Conservation (phyloP, 495 filamentous ascomycete genomes). For the Bathelium albidoporum region DNA sequence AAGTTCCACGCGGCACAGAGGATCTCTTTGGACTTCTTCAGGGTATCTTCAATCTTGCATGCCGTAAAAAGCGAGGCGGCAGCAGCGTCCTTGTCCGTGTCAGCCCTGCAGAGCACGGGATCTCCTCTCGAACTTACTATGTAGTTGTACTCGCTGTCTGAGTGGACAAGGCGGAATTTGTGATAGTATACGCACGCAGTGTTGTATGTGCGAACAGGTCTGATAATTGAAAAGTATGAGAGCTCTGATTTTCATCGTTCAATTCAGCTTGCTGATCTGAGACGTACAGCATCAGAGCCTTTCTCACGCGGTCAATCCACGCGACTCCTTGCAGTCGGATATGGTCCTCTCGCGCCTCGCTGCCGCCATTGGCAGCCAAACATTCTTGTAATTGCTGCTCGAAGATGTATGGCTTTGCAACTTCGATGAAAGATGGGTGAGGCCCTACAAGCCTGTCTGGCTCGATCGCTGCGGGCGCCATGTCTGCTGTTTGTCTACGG, state of each 20-base stretch:
- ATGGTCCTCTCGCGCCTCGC: slow-evolving; percentile 54
- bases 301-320: slow-evolving; percentile 71
- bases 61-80: slow-evolving; percentile 80
- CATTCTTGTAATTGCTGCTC: slow-evolving; percentile 51
- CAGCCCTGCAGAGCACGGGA: slow-evolving; percentile 11
- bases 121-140: slow-evolving; percentile 7
- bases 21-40: slow-evolving; percentile 93
- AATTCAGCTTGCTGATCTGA: slow-evolving; percentile 2
- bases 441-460: slow-evolving; percentile 33
- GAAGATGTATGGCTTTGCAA: slow-evolving; percentile 58
- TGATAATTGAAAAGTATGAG: slow-evolving; percentile 23
- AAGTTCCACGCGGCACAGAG: slow-evolving; percentile 83
- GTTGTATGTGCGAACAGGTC: slow-evolving; percentile 72
- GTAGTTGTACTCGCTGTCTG: slow-evolving; percentile 54
- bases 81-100: slow-evolving; percentile 56
- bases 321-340: slow-evolving; percentile 65
- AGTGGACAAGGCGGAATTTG: slow-evolving; percentile 71
- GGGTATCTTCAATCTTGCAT: slow-evolving; percentile 94
- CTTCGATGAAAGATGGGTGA: slow-evolving; percentile 62
- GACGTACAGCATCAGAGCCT: slow-evolving; percentile 58
- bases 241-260: not conserved
- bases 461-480: not conserved
- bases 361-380: slow-evolving; percentile 43
- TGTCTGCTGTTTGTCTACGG: not conserved
- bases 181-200: slow-evolving; percentile 82